A percentile compares a stretch with the other conserved stretches of the same genome.
Conservation (phyloP, 371 early-diverging fungal species). For the Paramicrosporidium saccamoebae region DNA sequence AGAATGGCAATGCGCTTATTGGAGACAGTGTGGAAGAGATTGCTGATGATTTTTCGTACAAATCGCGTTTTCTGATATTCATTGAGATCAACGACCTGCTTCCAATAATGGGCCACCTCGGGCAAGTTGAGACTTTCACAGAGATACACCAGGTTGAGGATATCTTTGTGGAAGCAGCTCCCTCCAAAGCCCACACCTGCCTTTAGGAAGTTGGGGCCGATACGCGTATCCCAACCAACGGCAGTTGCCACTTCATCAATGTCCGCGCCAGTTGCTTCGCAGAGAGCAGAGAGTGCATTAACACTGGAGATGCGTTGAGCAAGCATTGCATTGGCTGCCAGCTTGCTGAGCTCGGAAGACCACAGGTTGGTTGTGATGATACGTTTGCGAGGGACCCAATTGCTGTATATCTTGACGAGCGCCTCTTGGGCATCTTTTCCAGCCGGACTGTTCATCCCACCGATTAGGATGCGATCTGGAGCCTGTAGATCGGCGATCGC, state of each 20-base stretch:
- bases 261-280: conserved; percentile 80
- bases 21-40: conserved; percentile 46
- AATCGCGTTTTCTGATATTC: conserved; percentile 72
- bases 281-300: conserved; percentile 64
- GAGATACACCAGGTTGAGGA: conserved; percentile 61
- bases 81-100: conserved; percentile 60
- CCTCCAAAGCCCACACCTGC: conserved; percentile 82
- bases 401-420: conserved; percentile 33
- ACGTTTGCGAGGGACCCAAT: conserved; percentile 45
- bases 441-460: conserved; percentile 35
- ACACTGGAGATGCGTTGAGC: conserved; percentile 82
- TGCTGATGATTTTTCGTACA: conserved; percentile 12
- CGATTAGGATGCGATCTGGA: conserved; percentile 79
- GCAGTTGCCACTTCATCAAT: conserved; percentile 78
- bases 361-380: conserved; percentile 72
- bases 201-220: conserved; percentile 68
- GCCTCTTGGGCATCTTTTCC: conserved; percentile 36
- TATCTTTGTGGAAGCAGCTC: conserved; percentile 82
- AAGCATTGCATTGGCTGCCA: conserved; percentile 73
- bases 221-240: conserved; percentile 50
- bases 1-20: conserved; percentile 46
- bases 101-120: conserved; percentile 79
- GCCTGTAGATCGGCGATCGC: conserved; percentile 44
- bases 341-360: conserved; percentile 72
- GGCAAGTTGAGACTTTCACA: conserved; percentile 41